phyloP scores from a whole-genome alignment of 2,329 filamentous ascomycete genomes.

The Fusarium setosum region DNA sequence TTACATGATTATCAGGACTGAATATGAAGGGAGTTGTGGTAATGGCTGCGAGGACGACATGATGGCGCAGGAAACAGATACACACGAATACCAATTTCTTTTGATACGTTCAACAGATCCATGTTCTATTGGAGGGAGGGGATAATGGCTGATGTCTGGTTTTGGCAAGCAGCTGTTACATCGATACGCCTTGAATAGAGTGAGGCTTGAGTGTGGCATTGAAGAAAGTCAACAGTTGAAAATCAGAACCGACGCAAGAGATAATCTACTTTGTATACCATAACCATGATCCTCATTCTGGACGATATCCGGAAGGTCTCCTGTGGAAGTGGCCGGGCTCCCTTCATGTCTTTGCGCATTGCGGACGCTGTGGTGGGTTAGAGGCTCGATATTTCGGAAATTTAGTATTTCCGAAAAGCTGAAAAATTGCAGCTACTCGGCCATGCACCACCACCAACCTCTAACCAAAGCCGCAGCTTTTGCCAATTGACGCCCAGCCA shows the following conservation, averaged over 20 bases:
- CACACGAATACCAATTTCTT: constrained; percentile 34
- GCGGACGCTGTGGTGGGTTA: no score
- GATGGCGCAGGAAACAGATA: constrained; percentile 30
- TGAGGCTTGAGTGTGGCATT: no score
- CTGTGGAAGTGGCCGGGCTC: no score
- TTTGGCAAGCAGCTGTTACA: no score
- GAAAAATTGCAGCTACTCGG: constrained; percentile 38
- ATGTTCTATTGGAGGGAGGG: neutral
- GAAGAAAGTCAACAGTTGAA: no score
- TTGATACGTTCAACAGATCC: constrained; percentile 4
- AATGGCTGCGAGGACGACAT: constrained; percentile 21
- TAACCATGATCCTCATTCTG: no score
- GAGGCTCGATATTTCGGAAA: neutral
- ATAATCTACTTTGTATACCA: no score
- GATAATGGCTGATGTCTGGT: neutral
- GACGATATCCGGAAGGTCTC: no score
- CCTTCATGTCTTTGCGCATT: no score
- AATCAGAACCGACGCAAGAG: no score
- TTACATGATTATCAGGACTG: constrained; percentile 24
- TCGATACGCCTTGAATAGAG: no score
- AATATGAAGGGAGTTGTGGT: constrained; percentile 25
- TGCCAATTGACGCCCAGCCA: constrained; percentile 32
- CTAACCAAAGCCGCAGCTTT: constrained; percentile 21
- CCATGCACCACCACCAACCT: constrained; percentile 16
- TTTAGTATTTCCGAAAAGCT: constrained; percentile 25